phyloP scores from a whole-genome alignment of 768 basidiomycete genomes.

The Leccinum arenicola region DNA sequence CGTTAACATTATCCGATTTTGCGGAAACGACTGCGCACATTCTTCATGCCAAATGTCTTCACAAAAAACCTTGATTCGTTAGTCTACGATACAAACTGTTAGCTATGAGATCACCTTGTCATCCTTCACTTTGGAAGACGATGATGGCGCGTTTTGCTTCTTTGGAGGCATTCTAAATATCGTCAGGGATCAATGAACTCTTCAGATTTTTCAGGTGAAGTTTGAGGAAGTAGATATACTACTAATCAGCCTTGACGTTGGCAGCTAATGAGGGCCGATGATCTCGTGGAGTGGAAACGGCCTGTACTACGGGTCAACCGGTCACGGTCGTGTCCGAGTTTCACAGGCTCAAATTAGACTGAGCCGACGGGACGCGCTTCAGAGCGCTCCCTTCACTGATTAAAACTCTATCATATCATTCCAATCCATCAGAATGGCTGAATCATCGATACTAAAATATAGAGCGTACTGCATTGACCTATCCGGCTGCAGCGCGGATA shows the following conservation, averaged over 20 bases:
- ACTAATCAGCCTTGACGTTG: not conserved
- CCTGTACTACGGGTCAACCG: too few species aligned
- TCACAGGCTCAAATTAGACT: too few species aligned
- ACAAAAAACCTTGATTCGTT: conserved; percentile 27
- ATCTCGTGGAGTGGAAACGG: not conserved
- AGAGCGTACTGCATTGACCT: conserved; percentile 2
- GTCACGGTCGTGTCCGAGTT: too few species aligned
- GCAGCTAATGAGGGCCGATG: not conserved
- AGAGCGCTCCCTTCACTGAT: not conserved
- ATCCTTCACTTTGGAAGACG: conserved; percentile 70
- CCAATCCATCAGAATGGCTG: not conserved
- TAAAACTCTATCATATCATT: not conserved
- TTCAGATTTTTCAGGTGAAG: not conserved
- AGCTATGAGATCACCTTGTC: conserved; percentile 61
- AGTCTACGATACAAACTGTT: conserved; percentile 16
- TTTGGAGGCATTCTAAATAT: conserved; percentile 70
- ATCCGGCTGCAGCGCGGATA: not conserved
- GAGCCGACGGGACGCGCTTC: not conserved
- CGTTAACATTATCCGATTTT: conserved; percentile 9
- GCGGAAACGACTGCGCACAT: conserved; percentile 47
- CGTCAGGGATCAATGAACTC: not conserved
- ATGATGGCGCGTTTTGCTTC: conserved; percentile 53
- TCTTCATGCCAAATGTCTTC: conserved; percentile 88
- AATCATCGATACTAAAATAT: not conserved
- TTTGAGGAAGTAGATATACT: not conserved